Base-by-base conservation (phyloP, 1,284 basidiomycete species). In the Heterobasidion parviporum region DNA sequence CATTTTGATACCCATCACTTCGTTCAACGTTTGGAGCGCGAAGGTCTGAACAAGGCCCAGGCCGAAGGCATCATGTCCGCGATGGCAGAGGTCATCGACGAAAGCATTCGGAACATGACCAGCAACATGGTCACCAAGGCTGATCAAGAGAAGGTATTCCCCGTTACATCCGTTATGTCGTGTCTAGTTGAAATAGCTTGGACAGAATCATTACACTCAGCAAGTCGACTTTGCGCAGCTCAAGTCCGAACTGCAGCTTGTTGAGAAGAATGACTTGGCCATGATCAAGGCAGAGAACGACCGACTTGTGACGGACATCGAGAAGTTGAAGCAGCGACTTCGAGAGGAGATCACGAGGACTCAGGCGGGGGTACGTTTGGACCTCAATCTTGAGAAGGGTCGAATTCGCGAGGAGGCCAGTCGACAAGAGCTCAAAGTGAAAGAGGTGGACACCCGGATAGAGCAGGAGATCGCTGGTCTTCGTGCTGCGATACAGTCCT, bases 211-310 rank as follows among this genome's bases (percentile, higher is more conserved):
- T 64, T 96, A 96, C 69, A 94, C 92, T 26, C 93, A 95, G 68
- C 92, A 97, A 77, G 95, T 99, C 59, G 96, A 98, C 73, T 98
- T 99, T 70, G 92, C 94, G 6, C 89, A 95, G 67, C 85, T 97
- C 62, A 98, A 98, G 73, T 96, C 94, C 15, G 96, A 98, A 68
- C 79, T 99, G 34, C 92, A 98, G 72, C 76, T 99, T 47, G 91
- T 94, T 77, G 95, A 98, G 76, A 95, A 96, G 80, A 98, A 98
- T 66, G 96, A 99, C 68, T 81, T 98, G 54, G 88, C 94, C 26
- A 86, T 94, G 77, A 89, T 99, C 76, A 97, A 95, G 74, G 87
- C 92, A 47, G 94, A 96, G 74, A 98, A 93, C 65, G 96, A 98
- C 70, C 82, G 96, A 18, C 78, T 99, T 16, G 79, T 92, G 65